Base-by-base conservation (phyloP, 441 rosid genomes). In the Daphne laureola region DNA sequence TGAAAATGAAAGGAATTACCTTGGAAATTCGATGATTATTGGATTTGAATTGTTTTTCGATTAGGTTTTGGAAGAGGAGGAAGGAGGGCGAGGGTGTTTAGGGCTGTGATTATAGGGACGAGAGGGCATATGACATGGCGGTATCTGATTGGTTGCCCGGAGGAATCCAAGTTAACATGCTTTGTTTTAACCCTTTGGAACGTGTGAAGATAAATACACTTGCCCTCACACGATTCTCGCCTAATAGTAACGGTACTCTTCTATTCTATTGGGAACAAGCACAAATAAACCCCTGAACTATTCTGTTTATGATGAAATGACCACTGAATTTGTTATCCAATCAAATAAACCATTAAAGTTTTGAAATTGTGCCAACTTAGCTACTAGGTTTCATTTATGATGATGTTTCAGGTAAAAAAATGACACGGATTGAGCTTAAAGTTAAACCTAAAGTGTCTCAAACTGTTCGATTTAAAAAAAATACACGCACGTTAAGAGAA, bases 91-190 rank as follows among this genome's bases (percentile, higher is more conserved):
- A 61, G 67, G 73, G 80, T 68, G 80, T 68, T 73, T 85, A 86
- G 86, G 78, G 72, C 60, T 26, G 72, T 14, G 53, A 65, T 57
- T 58, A 66, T 75, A 72, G 81, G 77, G 87, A 62, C 83, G 74
- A 80, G 62, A 56, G 9, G 44, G 4, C 2, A 12, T 3, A 14
- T 68, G 69, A 86, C 79, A 58, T 79, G 95, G 72, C 79, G 43
- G 38, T 1, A 40, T 0, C 7, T 23, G 17, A 76, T 74, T 81
- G 78, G 91, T 0, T 26, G 2, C 14, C 0, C 4, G 0, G 12
- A 1, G 26, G 12, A 16, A 18, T 6, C 35, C 5, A 76, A 74
- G 83, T 78, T 81, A 80, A 54, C 13, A 25, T 46, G 45, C 54
- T 59, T 41, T 43, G 38, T 13, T 1, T 31, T 31, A 31, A 31